Base-by-base conservation (phyloP, 2,329 filamentous ascomycete species). In the Dendryphion nanum region DNA sequence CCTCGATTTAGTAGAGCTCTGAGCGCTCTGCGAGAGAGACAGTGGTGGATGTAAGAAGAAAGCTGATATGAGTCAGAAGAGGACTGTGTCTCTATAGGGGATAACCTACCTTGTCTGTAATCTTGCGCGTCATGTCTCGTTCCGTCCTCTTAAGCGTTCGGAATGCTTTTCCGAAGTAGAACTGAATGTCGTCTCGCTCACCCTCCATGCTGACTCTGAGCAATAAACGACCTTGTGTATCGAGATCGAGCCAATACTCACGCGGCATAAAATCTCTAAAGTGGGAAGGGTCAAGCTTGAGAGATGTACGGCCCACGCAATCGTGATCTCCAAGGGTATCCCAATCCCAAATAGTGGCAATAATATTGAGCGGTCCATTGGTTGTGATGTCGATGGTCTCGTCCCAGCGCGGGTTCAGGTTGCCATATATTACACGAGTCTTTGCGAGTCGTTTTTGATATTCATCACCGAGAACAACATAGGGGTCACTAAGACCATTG, bases 181-280 rank as follows among this genome's bases (percentile, higher is more conserved):
- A 98, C 57, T 96, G 88, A 41, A 98, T 98, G 61, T 98, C 93
- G 61, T 98, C 93, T 46, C 93, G 81, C 69, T 98, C 93, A 35
- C 93, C 93, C 69, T 98, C 93, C 93, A 98, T 98, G 61, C 89
- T 96, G 36, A 98, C 89, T 46, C 91, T 81, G 36, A 98, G 79
- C 40, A 98, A 70, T 20, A 98, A 69, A 35, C 91, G 80, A 6
- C 93, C 93, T 65, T 98, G 93, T 0, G 91, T 95, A 63, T 98
- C 93, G 32, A 98, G 78, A 60, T 97, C 91, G 14, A 98, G 79
- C 93, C 93, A 98, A 64, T 95, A 97, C 65, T 98, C 93, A 47
- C 90, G 81, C 13, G 93, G 93, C 51, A 97, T 74, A 61, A 95
- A 98, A 64, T 98, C 93, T 53, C 89, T 85, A 68, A 98, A 98